phyloP scores from a whole-genome alignment of 176 grass and related monocot genomes.

The Aegilops bicornis region DNA sequence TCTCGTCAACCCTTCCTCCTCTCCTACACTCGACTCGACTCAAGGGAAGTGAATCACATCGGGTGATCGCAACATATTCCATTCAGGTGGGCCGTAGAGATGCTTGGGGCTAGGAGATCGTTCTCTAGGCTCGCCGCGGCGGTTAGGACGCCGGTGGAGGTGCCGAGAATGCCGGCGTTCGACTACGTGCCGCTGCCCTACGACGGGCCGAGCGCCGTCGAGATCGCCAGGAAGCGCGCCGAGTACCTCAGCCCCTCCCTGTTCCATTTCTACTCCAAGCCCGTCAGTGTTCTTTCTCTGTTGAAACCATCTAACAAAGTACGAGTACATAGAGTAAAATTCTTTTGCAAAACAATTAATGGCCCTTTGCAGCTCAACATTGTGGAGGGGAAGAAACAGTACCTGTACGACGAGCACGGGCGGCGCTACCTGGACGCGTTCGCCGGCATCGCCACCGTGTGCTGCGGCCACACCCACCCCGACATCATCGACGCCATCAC shows the following conservation, averaged over 20 bases:
- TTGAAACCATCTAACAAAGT: not conserved
- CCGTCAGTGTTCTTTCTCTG: constrained; percentile 36
- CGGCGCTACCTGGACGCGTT: constrained; percentile 87
- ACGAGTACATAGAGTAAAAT: not conserved
- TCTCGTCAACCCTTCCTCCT: not conserved
- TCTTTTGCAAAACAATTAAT: not conserved
- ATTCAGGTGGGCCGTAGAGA: constrained; percentile 8
- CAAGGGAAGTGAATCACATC: not conserved
- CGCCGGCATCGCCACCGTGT: constrained; percentile 90
- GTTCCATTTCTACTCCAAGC: constrained; percentile 84
- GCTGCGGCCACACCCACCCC: constrained; percentile 92
- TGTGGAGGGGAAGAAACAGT: constrained; percentile 95
- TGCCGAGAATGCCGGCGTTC: constrained; percentile 67
- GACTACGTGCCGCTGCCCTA: constrained; percentile 74
- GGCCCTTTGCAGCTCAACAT: constrained; percentile 66
- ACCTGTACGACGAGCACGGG: constrained; percentile 82
- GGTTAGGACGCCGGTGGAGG: constrained; percentile 4
- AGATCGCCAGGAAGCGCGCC: constrained; percentile 71
- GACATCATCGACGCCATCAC: constrained; percentile 68
- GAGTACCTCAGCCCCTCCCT: constrained; percentile 96
- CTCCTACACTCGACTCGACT: not conserved
- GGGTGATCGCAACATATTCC: too few relatives aligned
- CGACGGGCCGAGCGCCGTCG: constrained; percentile 59
- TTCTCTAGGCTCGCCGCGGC: constrained; percentile 38
- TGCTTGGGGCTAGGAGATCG: constrained; percentile 40